Percentiles rank a stretch among this genome's conserved stretches.
phyloP scores from a whole-genome alignment of 306 rosid genomes.

The Lupinus albus region DNA sequence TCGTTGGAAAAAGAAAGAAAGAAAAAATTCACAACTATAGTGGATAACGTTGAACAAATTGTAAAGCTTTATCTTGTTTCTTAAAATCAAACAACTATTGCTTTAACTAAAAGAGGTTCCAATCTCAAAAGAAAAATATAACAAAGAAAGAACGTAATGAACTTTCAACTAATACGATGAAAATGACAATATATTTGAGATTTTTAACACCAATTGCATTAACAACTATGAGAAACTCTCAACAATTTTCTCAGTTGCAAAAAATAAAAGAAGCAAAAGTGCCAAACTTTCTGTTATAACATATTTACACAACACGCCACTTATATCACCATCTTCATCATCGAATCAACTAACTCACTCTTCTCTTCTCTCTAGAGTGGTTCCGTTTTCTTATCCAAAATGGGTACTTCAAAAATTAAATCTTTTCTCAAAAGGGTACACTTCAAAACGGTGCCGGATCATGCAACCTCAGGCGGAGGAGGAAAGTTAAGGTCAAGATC shows the following conservation, averaged over 20 bases:
- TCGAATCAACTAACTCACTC: slow-evolving; percentile 41
- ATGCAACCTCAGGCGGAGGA: slow-evolving; percentile 65
- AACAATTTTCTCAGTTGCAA: slow-evolving; percentile 48
- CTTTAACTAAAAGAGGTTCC: neutral
- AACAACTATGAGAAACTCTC: slow-evolving; percentile 46
- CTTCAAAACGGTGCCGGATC: slow-evolving; percentile 36
- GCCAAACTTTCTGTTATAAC: slow-evolving; percentile 27
- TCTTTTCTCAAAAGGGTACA: neutral
- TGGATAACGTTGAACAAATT: slow-evolving; percentile 18
- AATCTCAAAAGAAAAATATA: too few relatives aligned
- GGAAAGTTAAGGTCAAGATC: slow-evolving; percentile 77
- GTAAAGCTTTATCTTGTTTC: neutral
- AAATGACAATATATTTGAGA: too few relatives aligned
- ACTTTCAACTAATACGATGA: neutral
- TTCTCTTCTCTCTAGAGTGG: slow-evolving; percentile 23
- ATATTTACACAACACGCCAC: slow-evolving; percentile 40
- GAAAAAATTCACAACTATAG: neutral
- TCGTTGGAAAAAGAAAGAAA: too few relatives aligned
- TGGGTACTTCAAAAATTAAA: slow-evolving; percentile 24
- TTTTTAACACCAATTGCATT: slow-evolving; percentile 19
- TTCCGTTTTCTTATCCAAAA: slow-evolving; percentile 19
- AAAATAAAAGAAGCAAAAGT: slow-evolving; percentile 4
- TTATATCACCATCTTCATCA: neutral
- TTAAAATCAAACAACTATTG: neutral
- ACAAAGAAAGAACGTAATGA: neutral